Evolutionary conservation across 495 filamentous ascomycete genomes (phyloP), one percentile per base, ranked within the genome.

Genomic region (Gamarada debralockiae): DNA sequence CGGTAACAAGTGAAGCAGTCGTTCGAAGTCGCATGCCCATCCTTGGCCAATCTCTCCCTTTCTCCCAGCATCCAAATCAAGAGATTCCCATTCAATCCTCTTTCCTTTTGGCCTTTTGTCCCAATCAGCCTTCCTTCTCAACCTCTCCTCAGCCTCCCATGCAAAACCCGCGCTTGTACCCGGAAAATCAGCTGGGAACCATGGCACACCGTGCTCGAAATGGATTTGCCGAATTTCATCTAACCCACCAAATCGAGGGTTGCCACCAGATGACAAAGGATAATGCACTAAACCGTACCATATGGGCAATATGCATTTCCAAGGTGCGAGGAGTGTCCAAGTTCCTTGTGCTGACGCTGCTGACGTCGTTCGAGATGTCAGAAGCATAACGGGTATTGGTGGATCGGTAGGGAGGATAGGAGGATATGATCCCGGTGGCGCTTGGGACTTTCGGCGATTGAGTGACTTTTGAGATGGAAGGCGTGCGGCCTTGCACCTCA

Each of bases 251-350:
- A 97, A 90, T 24, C 85, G 76, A 8, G 87, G 82, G 40, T 87
- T 90, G 1, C 86, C 81, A 21, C 89, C 87, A 10, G 83, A 85
- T 2, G 86, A 89, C 1, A 95, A 73, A 0, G 91, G 90, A 62
- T 87, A 92, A 62, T 88, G 88, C 80, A 96, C 85, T 12, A 98
- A 60, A 14, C 80, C 77, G 60, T 92, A 88, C 93, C 93, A 98
- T 31, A 97, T 70, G 1, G 90, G 83, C 18, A 77, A 67, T 24
- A 97, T 85, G 57, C 90, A 96, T 61, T 90, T 92, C 92, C 93
- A 97, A 0, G 93, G 93, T 2, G 93, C 72, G 25, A 97, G 74
- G 1, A 98, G 59, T 1, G 87, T 95, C 91, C 92, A 97, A 1
- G 73, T 81, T 0, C 87, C 86, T 40, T 85, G 83, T 1, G 68